These are phyloP conservation scores for Oryza australiensis DNA, from an alignment of 176 grass and related monocot species.

Conservation along the genomic window DNA sequence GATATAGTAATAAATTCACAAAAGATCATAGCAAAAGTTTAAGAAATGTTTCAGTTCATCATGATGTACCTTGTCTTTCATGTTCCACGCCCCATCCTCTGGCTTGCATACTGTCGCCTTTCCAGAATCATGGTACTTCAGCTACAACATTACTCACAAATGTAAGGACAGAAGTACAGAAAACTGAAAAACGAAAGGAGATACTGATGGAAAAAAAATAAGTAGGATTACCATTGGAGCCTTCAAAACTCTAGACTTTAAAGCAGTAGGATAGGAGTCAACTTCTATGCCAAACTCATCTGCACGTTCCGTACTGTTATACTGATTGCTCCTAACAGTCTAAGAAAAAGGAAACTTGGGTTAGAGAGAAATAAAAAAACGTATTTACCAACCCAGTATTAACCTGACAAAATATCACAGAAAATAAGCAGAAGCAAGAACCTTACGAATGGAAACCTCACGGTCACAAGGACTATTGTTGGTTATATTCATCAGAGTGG, in stretches of 20 bases:
- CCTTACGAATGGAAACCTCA: slow-evolving; percentile 40
- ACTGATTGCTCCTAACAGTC: slow-evolving; percentile 49
- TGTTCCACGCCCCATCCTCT: slow-evolving; percentile 53
- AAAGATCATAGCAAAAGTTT: neutral
- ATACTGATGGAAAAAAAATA: neutral
- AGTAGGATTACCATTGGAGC: slow-evolving; percentile 47
- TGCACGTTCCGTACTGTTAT: slow-evolving; percentile 47
- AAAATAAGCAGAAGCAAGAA: slow-evolving; percentile 21
- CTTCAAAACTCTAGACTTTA: slow-evolving; percentile 58
- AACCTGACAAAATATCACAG: neutral
- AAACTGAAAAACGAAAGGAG: neutral
- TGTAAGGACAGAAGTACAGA: neutral
- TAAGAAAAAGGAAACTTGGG: slow-evolving; percentile 17
- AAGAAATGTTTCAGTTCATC: neutral
- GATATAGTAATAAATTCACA: neutral
- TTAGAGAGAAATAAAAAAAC: slow-evolving; percentile 14
- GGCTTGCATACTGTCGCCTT: slow-evolving; percentile 28
- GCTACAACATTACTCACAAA: slow-evolving; percentile 29
- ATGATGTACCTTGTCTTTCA: slow-evolving; percentile 48
- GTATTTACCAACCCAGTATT: neutral
- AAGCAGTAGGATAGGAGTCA: slow-evolving; percentile 40
- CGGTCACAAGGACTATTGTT: slow-evolving; percentile 37
- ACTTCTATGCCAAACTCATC: slow-evolving; percentile 73
- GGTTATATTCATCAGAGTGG: slow-evolving; percentile 33
- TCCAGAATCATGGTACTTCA: slow-evolving; percentile 55